These are phyloP conservation scores for Fremontodendron californicum DNA, from an alignment of 345 rosid species.

Conservation along the genomic window DNA sequence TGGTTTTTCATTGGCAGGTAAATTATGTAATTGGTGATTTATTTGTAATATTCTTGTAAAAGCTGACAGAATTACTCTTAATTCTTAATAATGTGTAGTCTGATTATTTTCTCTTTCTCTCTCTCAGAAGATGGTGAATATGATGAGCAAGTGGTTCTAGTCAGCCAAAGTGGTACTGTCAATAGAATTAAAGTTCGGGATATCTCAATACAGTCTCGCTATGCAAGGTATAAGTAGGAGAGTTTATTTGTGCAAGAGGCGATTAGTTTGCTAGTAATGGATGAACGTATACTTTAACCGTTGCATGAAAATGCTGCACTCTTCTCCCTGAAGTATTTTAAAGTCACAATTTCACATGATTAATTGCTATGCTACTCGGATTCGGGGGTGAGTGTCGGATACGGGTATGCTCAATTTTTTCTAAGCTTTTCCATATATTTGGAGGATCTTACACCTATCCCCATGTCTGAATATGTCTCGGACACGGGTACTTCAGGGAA, in stretches of 20 bases:
- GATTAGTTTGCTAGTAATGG: not conserved
- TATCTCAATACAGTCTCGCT: constrained; percentile 85
- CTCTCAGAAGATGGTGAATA: constrained; percentile 82
- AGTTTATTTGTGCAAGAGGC: not conserved
- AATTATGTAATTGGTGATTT: constrained; percentile 1
- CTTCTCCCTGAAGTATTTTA: not conserved
- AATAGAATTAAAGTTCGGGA: constrained; percentile 90
- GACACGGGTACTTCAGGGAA: no score
- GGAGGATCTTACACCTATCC: no score
- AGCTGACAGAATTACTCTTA: not conserved
- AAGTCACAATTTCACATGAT: not conserved
- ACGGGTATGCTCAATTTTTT: no score
- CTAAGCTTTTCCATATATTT: no score
- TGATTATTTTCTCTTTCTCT: constrained; percentile 1
- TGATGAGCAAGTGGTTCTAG: constrained; percentile 88
- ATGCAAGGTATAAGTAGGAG: constrained; percentile 50
- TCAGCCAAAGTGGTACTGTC: constrained; percentile 89
- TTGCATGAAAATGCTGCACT: not conserved
- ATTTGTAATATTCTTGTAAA: not conserved
- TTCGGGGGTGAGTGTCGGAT: no score
- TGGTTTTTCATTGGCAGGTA: constrained; percentile 86
- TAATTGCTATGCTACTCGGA: no score
- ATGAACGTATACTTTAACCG: not conserved
- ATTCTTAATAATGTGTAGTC: not conserved
- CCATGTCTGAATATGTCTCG: no score